Base-by-base conservation (phyloP, 2,329 filamentous ascomycete genomes). In the Stagonosporopsis chrysanthemi region DNA sequence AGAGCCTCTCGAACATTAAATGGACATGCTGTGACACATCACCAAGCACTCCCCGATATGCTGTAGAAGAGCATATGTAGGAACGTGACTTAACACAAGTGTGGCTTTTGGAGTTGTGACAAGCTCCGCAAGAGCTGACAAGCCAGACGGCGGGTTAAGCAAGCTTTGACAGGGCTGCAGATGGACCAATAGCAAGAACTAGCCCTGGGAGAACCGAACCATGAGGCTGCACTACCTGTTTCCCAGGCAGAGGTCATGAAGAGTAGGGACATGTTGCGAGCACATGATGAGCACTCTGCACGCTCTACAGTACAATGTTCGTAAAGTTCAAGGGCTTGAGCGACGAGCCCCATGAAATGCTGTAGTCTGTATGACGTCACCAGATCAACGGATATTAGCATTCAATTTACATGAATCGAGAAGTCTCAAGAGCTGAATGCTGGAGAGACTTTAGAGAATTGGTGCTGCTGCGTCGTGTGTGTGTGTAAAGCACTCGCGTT, bases 81-180 rank as follows among this genome's bases (percentile, higher is more conserved):
- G 19, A 14, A 19, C 8, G 19, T 11, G 3, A 12, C 17, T 22
- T 19, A 6, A 22, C 8, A 12, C 17, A 39, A 2, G 8, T 39
- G 36, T 19, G 15, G 36, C 5, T n/a, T 4, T 22, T 39, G 14
- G 46, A 26, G 48, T 44, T 31, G 19, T 43, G 48, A 52, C 48
- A 52, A 57, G 48, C 54, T 47, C 36, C n/a, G 48, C 24, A 11
- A 48, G n/a, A 48, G 48, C 48, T 33, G 17, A 47, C 54, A 35
- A 52, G 49, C 39, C 43, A 31, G 39, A 23, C 38, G 48, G 42
- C 24, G 28, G 38, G 38, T 19, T 19, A 35, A 29, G 39, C 54
- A 57, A 57, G 54, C 54, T 57, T 48, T 39, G 24, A 35, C 2
- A 41, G 38, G 43, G 49, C 22, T 47, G 43, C 38, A 47, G 33